phyloP scores from a whole-genome alignment of 768 basidiomycete genomes.

The Russula olivacea region DNA sequence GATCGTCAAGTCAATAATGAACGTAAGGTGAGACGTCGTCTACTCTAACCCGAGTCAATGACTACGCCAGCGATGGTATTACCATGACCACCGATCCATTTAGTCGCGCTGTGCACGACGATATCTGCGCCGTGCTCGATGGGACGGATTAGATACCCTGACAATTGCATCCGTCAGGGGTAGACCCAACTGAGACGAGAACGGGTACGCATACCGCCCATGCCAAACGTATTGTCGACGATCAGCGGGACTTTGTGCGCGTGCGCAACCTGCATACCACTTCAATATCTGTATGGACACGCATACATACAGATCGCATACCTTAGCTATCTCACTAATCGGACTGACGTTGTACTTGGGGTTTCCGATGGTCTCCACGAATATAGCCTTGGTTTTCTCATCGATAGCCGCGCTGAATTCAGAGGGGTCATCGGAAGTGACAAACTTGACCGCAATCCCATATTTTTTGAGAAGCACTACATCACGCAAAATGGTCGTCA shows the following conservation, averaged over 20 bases:
- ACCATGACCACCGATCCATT: conserved; percentile 82
- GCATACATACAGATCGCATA: conserved; percentile 24
- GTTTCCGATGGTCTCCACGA: conserved; percentile 74
- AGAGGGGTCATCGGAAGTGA: conserved; percentile 48
- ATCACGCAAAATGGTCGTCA: background rate
- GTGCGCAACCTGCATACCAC: conserved; percentile 52
- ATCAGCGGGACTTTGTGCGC: conserved; percentile 67
- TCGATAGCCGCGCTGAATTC: conserved; percentile 66
- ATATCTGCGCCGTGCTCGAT: conserved; percentile 76
- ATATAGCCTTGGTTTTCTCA: conserved; percentile 70
- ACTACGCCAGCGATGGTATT: conserved; percentile 75
- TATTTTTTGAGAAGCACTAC: conserved; percentile 62
- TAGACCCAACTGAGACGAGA: background rate
- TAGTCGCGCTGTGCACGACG: conserved; percentile 73
- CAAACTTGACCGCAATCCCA: conserved; percentile 60
- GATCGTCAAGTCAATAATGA: background rate
- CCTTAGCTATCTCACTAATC: conserved; percentile 64
- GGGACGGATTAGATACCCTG: conserved; percentile 57
- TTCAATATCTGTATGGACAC: background rate
- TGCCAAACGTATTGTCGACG: conserved; percentile 77
- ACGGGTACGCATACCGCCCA: conserved; percentile 41
- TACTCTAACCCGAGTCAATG: conserved; percentile 54
- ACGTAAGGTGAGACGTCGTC: background rate
- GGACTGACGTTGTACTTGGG: conserved; percentile 66
- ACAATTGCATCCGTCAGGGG: background rate